phyloP scores from a whole-genome alignment of 352 stramenopile genomes.

The Globisporangium recalcitrans region DNA sequence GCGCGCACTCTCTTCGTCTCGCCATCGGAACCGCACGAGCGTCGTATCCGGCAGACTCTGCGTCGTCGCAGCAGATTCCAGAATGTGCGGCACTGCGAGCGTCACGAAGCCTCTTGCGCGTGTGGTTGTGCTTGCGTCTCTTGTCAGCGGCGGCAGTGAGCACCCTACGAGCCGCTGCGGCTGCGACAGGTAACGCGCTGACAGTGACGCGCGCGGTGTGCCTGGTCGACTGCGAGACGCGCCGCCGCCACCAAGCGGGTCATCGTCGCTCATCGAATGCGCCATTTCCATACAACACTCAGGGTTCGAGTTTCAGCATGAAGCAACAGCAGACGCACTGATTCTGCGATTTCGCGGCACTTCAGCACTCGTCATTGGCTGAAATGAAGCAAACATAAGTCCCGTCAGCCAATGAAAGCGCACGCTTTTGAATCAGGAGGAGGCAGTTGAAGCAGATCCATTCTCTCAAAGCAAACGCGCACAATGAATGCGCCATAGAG shows the following conservation, averaged over 20 bases:
- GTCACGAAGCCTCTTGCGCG: slow-evolving; percentile 7
- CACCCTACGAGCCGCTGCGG: slow-evolving; percentile 13
- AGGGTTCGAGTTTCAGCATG: background rate
- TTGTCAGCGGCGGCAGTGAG: slow-evolving; percentile 8
- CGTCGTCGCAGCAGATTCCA: slow-evolving; percentile 12
- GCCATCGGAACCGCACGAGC: slow-evolving; percentile 15
- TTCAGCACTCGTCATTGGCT: slow-evolving; percentile 1
- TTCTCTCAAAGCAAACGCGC: slow-evolving; percentile 2
- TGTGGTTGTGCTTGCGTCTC: background rate
- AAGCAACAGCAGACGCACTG: background rate
- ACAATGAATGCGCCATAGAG: background rate
- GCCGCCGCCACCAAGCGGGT: background rate
- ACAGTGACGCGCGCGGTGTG: slow-evolving; percentile 1
- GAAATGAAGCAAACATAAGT: background rate
- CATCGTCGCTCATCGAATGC: background rate
- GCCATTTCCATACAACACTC: background rate
- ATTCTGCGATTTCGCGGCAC: slow-evolving; percentile 6
- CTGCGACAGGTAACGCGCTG: slow-evolving; percentile 10
- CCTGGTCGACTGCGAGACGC: background rate
- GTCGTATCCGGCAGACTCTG: slow-evolving; percentile 9
- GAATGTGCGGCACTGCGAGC: slow-evolving; percentile 15
- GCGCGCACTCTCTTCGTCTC: background rate
- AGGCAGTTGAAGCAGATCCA: slow-evolving; percentile 9
- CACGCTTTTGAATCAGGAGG: slow-evolving; percentile 11
- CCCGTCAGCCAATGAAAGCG: background rate